These are phyloP conservation scores for Acer negundo DNA, from an alignment of 345 rosid genomes.

Conservation along the genomic window DNA sequence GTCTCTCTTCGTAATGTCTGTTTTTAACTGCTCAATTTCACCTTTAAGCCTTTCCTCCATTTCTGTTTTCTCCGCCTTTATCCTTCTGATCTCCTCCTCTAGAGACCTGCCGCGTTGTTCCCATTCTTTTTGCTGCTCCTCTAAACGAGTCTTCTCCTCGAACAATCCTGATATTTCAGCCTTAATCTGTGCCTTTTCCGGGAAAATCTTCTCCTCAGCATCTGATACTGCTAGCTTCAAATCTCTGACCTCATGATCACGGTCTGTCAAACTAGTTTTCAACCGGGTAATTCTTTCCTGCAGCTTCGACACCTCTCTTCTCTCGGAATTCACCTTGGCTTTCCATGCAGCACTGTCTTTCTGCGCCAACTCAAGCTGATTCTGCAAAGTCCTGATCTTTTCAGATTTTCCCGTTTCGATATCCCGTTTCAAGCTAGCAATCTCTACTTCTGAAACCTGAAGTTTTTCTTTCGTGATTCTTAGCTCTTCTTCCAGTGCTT, in stretches of 20 bases:
- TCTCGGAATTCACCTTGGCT: constrained; percentile 55
- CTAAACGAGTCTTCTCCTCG: constrained; percentile 45
- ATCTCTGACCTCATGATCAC: constrained; percentile 63
- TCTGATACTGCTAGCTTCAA: constrained; percentile 59
- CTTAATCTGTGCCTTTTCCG: constrained; percentile 62
- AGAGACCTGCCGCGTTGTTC: constrained; percentile 63
- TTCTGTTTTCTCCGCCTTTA: constrained; percentile 47
- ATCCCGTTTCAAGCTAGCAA: constrained; percentile 40
- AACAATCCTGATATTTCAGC: constrained; percentile 58
- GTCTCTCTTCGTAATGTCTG: constrained; percentile 43
- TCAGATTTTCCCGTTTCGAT: constrained; percentile 40
- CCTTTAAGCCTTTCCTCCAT: constrained; percentile 37
- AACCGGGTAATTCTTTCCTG: constrained; percentile 54
- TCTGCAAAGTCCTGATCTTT: constrained; percentile 36
- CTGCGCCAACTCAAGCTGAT: constrained; percentile 50
- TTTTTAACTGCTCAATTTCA: constrained; percentile 41
- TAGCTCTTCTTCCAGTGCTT: constrained; percentile 55
- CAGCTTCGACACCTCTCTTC: constrained; percentile 55
- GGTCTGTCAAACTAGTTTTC: constrained; percentile 63
- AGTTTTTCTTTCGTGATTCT: constrained; percentile 56
- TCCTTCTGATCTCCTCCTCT: constrained; percentile 61
- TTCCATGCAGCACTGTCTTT: constrained; percentile 48
- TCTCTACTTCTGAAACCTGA: constrained; percentile 55
- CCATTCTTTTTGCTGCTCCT: constrained; percentile 56
- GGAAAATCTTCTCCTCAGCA: constrained; percentile 65